Evolutionary conservation across 2,329 filamentous ascomycete genomes (phyloP), one percentile per base, ranked within the genome.

Genomic region (Ambrosiella xylebori): DNA sequence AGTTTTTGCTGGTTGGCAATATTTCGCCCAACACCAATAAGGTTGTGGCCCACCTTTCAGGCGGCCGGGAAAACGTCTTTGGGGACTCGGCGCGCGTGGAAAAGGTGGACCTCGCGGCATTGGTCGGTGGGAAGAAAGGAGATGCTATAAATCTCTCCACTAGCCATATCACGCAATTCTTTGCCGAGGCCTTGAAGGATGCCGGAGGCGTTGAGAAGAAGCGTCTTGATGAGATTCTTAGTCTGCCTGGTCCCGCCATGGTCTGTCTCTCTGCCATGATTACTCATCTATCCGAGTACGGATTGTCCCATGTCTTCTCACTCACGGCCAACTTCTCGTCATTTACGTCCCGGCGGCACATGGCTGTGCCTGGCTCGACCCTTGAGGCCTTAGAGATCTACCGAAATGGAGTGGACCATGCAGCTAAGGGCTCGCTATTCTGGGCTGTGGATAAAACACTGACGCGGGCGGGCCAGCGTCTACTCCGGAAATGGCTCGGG

Each of bases 261-360:
- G 82, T 95, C 45, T 98, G 93, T 69, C 76, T 98, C 12, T 96
- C 93, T 3, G 86, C 90, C 9, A 96, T 98, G 90, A 97, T 98
- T 64, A 87, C 79, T 1, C 90, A 98, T 66, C 74, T 98, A 64
- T 84, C 82, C 15, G 90, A 95, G 63, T 98, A 96, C 67, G 89
- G 89, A 0, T 76, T 98, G 17, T 86, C 97, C 68, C 89, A 97
- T 72, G 88, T 98, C 57, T 95, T 98, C 64, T 86, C 95, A 65
- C 73, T 98, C 49, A 97, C 93, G 1, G 95, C 95, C 65, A 95
- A 97, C 71, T 98, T 98, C 66, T 85, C 95, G 64, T 88, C 89
- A 1, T 98, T 98, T 71, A 95, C 87, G 64, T 88, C 90, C 7
- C 78, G 90, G 41, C 90, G 91, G 12, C 90, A 97, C 66, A 97